Evolutionary conservation across 2,329 filamentous ascomycete genomes (phyloP).

Genomic region (Monilinia laxa): DNA sequence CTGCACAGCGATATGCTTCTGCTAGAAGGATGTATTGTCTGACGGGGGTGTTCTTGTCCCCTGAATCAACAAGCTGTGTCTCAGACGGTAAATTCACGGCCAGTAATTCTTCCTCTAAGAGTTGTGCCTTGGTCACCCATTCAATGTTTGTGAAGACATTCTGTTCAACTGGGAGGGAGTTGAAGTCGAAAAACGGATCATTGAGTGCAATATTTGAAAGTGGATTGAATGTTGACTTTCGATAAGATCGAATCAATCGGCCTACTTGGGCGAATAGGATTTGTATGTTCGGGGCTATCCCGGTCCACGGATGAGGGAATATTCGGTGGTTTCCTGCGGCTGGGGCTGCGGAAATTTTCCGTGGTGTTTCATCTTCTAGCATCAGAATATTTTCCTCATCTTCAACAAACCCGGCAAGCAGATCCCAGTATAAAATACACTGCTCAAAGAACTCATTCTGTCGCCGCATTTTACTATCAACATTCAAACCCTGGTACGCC

Average conservation of each 20-base stretch:
- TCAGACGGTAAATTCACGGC: slow-evolving; percentile 31
- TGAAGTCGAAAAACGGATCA: slow-evolving; percentile 12
- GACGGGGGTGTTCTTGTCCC: slow-evolving; percentile 38
- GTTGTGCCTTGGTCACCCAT: slow-evolving; percentile 30
- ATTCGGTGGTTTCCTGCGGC: slow-evolving; percentile 27
- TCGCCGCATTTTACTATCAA: slow-evolving; percentile 28
- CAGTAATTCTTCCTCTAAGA: slow-evolving; percentile 35
- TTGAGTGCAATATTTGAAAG: neutral
- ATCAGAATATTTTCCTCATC: slow-evolving; percentile 31
- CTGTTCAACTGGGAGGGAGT: slow-evolving; percentile 19
- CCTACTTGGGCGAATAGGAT: slow-evolving; percentile 36
- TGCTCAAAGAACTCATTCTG: slow-evolving; percentile 39
- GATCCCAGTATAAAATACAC: slow-evolving; percentile 40
- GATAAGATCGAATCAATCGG: slow-evolving; percentile 34
- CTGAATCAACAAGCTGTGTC: slow-evolving; percentile 34
- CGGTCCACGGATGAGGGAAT: slow-evolving; percentile 39
- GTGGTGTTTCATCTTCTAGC: slow-evolving; percentile 4
- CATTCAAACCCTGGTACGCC: slow-evolving; percentile 27
- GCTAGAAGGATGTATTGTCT: slow-evolving; percentile 38
- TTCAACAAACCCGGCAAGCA: slow-evolving; percentile 37
- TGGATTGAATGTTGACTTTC: slow-evolving; percentile 26
- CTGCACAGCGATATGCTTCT: slow-evolving; percentile 37
- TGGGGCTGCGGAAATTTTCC: slow-evolving; percentile 1
- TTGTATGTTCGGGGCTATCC: slow-evolving; percentile 35
- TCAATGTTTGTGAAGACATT: slow-evolving; percentile 28